Evolutionary conservation across 768 basidiomycete genomes (phyloP).

Genomic region (Gymnopilus junonius): DNA sequence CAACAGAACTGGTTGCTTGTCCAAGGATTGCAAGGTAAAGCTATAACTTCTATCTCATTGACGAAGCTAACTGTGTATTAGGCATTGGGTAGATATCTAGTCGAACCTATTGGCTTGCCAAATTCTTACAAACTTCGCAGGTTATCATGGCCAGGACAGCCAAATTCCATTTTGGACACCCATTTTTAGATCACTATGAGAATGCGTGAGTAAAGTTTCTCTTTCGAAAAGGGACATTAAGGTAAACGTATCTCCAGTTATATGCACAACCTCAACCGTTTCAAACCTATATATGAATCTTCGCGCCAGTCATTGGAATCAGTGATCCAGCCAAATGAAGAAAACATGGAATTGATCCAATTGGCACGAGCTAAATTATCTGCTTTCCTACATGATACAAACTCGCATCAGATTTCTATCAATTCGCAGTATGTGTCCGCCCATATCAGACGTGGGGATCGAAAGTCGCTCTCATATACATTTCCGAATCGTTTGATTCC

Average conservation of each 20-base stretch:
- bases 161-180: slow-evolving; percentile 63
- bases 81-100: slow-evolving; percentile 61
- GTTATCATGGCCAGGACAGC: slow-evolving; percentile 68
- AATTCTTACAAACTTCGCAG: slow-evolving; percentile 31
- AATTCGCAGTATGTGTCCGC: slow-evolving; percentile 50
- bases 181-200: slow-evolving; percentile 61
- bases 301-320: slow-evolving; percentile 50
- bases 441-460: slow-evolving; percentile 70
- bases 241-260: slow-evolving; percentile 42
- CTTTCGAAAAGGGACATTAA: not conserved
- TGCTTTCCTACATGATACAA: slow-evolving; percentile 21
- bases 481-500: slow-evolving; percentile 53
- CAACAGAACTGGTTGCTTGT: slow-evolving; percentile 71
- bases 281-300: slow-evolving; percentile 56
- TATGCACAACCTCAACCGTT: slow-evolving; percentile 55
- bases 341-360: slow-evolving; percentile 50
- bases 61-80: slow-evolving; percentile 26
- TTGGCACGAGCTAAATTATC: slow-evolving; percentile 51
- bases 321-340: slow-evolving; percentile 57
- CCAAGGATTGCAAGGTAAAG: slow-evolving; percentile 67
- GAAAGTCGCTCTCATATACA: slow-evolving; percentile 46
- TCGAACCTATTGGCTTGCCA: not conserved
- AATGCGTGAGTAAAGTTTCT: slow-evolving; percentile 52
- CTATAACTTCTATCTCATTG: not conserved
- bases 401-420: not conserved